Base-by-base conservation (phyloP, 306 rosid genomes). In the Amphicarpaea edgeworthii region DNA sequence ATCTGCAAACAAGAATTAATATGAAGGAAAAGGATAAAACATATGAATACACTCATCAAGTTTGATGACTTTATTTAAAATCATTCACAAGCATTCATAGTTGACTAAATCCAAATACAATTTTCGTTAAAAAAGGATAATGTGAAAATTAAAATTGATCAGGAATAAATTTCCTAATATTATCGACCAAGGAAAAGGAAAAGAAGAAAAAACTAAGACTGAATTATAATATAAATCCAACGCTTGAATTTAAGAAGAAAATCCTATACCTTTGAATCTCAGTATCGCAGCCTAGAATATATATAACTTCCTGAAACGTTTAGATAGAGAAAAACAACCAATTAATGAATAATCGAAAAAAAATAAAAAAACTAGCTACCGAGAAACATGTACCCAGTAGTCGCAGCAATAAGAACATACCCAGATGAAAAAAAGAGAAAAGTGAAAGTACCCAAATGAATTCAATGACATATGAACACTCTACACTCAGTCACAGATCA, bases 401-500 rank as follows among this genome's bases (percentile, higher is more conserved):
- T 28, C 32, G 4, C 32, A 28, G 73, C 76, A 40, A 57, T 11
- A 14, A 7, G 60, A 80, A 74, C 77, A 83, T 79, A 77, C 82
- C 83, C 81, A 82, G 75, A 64, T 68, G 77, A 81, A 50, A 76
- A 79, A 32, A 70, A 20, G 6, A 2, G 32, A 78, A 38, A 70
- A 76, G 21, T 70, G 8, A 40, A 79, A 78, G 67, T 42, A 63
- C 79, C 84, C 42, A 80, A 14, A 24, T 28, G 61, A 88, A 87
- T 75, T 68, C 49, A 81, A 12, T 47, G 21, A 38, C 66, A 70
- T 73, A 79, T 69, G 21, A 76, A 73, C 38, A 80, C 71, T 67
- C 53, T n/a, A 77, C 70, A 79, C 32, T 47, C 63, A 74, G 46
- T 84, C 70, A 81, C 51, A 79, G 85, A 91, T 91, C 90, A 81